Evolutionary conservation across 768 basidiomycete genomes (phyloP).

Genomic region (Gautieria morchelliformis): DNA sequence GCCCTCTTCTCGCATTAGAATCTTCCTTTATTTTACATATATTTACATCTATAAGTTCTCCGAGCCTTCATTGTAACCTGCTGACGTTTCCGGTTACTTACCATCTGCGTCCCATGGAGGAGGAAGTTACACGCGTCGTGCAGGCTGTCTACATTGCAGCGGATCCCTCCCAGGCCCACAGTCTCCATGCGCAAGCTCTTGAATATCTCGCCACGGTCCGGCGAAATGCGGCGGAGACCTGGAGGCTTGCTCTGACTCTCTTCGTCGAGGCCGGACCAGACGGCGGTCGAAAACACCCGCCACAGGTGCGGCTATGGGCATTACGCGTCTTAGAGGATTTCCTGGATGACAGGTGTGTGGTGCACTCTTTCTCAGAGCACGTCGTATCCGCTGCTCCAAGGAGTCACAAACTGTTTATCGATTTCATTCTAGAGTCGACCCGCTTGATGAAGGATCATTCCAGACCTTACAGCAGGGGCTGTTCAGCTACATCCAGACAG

Average conservation of each 20-base stretch:
- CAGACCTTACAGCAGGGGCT: slow-evolving; percentile 66
- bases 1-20: no score
- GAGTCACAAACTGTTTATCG: background rate
- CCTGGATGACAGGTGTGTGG: slow-evolving; percentile 70
- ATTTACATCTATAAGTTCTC: no score
- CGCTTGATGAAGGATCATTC: slow-evolving; percentile 61
- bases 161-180: slow-evolving; percentile 39
- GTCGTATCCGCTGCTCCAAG: background rate
- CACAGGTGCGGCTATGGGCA: slow-evolving; percentile 72
- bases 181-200: slow-evolving; percentile 78
- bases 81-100: no score
- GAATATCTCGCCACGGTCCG: slow-evolving; percentile 73
- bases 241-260: slow-evolving; percentile 71
- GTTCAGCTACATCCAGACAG: slow-evolving; percentile 74
- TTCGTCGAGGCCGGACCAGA: slow-evolving; percentile 55
- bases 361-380: background rate
- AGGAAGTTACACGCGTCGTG: slow-evolving; percentile 64
- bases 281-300: slow-evolving; percentile 57
- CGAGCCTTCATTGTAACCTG: no score
- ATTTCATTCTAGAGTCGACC: slow-evolving; percentile 19
- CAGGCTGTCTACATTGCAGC: slow-evolving; percentile 86
- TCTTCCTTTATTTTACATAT: no score
- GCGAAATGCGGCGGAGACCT: slow-evolving; percentile 55
- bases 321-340: slow-evolving; percentile 75
- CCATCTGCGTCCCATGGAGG: slow-evolving; percentile 41